Percentiles rank a stretch among this genome's conserved stretches.
Evolutionary conservation across 148 eudicot species (phyloP).

Genomic region (Fagopyrum esculentum): DNA sequence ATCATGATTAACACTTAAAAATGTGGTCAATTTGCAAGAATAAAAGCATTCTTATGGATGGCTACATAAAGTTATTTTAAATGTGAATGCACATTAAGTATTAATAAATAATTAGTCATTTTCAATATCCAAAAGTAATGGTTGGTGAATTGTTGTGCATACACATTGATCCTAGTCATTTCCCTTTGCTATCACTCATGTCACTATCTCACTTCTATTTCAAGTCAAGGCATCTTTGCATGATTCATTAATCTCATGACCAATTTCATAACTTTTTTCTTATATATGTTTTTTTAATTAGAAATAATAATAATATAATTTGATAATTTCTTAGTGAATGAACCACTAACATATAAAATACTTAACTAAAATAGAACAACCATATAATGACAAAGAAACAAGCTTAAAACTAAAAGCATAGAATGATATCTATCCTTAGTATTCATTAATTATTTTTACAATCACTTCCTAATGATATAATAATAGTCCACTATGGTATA

Average conservation of each 20-base stretch:
- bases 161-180: neutral
- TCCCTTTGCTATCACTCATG: neutral
- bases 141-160: neutral
- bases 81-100: neutral
- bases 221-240: neutral
- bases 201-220: neutral
- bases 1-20: neutral
- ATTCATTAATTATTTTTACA: no score
- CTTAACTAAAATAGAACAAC: no score
- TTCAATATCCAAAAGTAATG: neutral
- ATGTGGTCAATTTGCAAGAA: neutral
- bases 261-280: neutral
- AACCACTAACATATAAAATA: no score
- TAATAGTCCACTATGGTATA: no score
- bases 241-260: neutral
- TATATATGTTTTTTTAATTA: no score
- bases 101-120: neutral
- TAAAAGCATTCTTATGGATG: neutral
- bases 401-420: no score
- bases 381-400: no score
- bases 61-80: neutral
- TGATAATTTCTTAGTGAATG: neutral
- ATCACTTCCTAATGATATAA: no score
- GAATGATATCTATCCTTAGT: no score
- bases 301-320: no score